Percentiles rank a stretch among this genome's conserved stretches.
These are phyloP conservation scores for Wakefieldia striispora DNA, from an alignment of 768 basidiomycete species.

Conservation along the genomic window DNA sequence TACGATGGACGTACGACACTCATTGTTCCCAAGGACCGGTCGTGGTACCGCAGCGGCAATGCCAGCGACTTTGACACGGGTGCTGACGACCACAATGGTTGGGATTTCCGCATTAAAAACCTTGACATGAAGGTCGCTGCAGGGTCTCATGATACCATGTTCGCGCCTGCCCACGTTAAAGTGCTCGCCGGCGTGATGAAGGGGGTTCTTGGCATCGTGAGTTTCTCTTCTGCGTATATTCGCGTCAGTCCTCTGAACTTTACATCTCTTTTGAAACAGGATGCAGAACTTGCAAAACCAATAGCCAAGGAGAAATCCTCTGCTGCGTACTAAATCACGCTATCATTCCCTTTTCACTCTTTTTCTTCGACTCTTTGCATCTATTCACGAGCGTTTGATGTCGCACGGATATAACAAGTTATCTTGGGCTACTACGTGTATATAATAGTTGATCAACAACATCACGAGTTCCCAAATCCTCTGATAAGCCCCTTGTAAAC, in stretches of 20 bases:
- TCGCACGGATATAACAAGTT: neutral
- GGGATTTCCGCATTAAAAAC: conserved; percentile 27
- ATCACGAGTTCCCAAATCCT: no score
- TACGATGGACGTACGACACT: conserved; percentile 25
- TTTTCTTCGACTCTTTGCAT: neutral
- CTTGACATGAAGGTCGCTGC: conserved; percentile 27
- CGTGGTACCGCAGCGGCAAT: conserved; percentile 30
- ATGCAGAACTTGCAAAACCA: neutral
- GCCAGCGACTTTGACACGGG: conserved; percentile 31
- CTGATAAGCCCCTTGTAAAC: no score
- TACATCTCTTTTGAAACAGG: neutral
- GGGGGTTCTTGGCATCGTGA: conserved; percentile 14
- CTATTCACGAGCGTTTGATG: neutral
- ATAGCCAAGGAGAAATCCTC: neutral
- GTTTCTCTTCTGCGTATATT: neutral
- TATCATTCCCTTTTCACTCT: neutral
- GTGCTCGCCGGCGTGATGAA: conserved; percentile 27
- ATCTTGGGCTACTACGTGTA: neutral
- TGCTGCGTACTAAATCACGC: neutral
- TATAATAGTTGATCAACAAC: neutral
- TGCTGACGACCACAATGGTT: conserved; percentile 31
- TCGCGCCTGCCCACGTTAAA: conserved; percentile 31
- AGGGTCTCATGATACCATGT: conserved; percentile 32
- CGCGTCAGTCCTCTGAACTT: conserved; percentile 1
- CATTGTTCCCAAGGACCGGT: conserved; percentile 31